Evolutionary conservation across 805 yeast species (phyloP), one percentile per base, ranked within the genome.

Genomic region (Grigorovia transvaalensis): DNA sequence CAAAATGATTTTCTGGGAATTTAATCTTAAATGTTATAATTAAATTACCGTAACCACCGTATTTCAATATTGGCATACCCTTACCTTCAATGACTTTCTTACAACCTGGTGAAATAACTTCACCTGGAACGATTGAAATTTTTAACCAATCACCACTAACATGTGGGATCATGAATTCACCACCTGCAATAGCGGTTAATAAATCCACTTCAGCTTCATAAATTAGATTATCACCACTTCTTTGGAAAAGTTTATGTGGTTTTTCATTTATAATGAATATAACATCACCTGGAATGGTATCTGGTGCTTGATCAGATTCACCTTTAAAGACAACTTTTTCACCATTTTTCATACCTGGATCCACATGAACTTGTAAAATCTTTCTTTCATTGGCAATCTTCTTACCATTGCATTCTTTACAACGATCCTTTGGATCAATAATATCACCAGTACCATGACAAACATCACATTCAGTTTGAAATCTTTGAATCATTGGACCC

Each of bases 401-500:
- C 74, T 87, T 84, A 74, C 98, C 99, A 57, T 74, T 74, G 79
- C 99, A 93, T 29, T 71, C 65, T 61, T 80, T 80, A 81, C 99
- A 93, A 65, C 89, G 80, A 73, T 88, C 96, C 74, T 85, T 85
- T 50, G 90, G 78, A 68, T 85, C 82, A 66, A 89, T 79, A 57
- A 84, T 85, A 70, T 85, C 91, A 69, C 99, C 99, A 54, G 84
- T 77, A 67, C 98, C 99, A 59, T 81, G 73, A 82, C 99, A 93
- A 54, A 72, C 83, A 60, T 86, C 91, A 85, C 99, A 93, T 51
- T 81, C 82, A 46, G 95, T 82, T 75, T 93, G 98, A 81, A 87
- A 87, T 78, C 96, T 86, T 76, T 93, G 99, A 65, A 93, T 86
- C 90, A 93, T 88, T 59, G 96, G 96, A 62, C 99, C 99, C 96